Evolutionary conservation across 129 eudicot species (phyloP).

Genomic region (Flaveria trinervia): DNA sequence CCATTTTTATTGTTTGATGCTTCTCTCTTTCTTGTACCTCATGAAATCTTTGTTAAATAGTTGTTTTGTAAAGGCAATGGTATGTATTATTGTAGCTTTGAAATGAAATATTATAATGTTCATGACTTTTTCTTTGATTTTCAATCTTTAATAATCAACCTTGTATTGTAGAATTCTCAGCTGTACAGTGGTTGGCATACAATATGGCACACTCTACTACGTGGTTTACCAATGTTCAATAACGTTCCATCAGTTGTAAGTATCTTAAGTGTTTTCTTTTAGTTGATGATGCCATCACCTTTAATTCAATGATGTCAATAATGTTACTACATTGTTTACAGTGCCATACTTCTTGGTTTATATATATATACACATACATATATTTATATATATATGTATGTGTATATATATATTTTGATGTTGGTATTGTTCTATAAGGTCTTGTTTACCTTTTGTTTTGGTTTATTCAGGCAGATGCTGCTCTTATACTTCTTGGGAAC

Average conservation of each 20-base stretch:
- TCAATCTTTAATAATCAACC: conserved; percentile 11
- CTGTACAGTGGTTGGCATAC: conserved; percentile 66
- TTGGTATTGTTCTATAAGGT: conserved; percentile 18
- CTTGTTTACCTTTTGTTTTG: conserved; percentile 18
- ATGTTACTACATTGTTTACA: conserved; percentile 1
- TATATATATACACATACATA: no score
- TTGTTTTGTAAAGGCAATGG: conserved; percentile 16
- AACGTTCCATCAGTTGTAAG: conserved; percentile 68
- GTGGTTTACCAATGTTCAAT: conserved; percentile 72
- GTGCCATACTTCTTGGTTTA: background rate
- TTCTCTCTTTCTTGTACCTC: conserved; percentile 3
- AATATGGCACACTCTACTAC: conserved; percentile 79
- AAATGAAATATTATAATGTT: conserved; percentile 2
- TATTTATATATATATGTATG: background rate
- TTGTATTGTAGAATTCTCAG: conserved; percentile 45
- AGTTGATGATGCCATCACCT: conserved; percentile 21
- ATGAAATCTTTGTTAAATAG: conserved; percentile 1
- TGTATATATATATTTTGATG: background rate
- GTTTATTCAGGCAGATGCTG: conserved; percentile 81
- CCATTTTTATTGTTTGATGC: conserved; percentile 11
- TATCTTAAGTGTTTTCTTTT: conserved; percentile 25
- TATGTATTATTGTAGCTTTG: conserved; percentile 1
- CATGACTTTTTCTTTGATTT: background rate
- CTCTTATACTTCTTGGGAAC: conserved; percentile 71
- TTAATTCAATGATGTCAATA: background rate